Evolutionary conservation across 495 filamentous ascomycete species (phyloP).

Genomic region (Penicillium paradoxum): DNA sequence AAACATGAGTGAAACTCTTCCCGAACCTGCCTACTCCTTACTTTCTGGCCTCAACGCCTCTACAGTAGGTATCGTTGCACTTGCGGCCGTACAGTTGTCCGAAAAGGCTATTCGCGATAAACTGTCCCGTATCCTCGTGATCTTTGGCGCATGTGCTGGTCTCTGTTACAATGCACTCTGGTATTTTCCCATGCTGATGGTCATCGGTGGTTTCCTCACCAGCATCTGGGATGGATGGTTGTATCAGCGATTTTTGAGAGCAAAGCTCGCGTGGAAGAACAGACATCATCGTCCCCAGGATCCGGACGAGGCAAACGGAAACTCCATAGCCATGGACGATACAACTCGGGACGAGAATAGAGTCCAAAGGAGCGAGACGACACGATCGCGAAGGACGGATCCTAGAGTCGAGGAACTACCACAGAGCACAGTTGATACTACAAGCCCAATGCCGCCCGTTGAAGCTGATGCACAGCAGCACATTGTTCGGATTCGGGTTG

Average conservation of each 20-base stretch:
- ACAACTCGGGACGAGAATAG: no score
- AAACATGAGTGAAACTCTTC: neutral
- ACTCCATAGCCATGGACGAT: no score
- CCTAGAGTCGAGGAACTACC: no score
- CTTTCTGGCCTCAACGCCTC: slow-evolving; percentile 2
- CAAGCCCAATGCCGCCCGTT: no score
- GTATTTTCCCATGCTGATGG: slow-evolving; percentile 3
- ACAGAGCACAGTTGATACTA: no score
- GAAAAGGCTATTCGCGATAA: neutral
- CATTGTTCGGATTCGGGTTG: no score
- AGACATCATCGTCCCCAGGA: no score
- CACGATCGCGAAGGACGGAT: no score
- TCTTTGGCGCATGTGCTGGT: neutral
- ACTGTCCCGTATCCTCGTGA: neutral
- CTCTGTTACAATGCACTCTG: slow-evolving; percentile 2
- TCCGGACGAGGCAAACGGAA: no score
- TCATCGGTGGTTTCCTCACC: neutral
- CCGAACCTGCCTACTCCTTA: neutral
- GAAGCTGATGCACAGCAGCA: no score
- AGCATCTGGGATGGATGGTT: neutral
- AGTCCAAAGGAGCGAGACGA: no score
- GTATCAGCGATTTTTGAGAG: neutral
- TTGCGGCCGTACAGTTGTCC: slow-evolving; percentile 1
- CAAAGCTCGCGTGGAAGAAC: no score
- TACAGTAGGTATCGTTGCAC: slow-evolving; percentile 5